Conservation (phyloP, 2,329 filamentous ascomycete genomes). For the Arthrobotrys megalospora region DNA sequence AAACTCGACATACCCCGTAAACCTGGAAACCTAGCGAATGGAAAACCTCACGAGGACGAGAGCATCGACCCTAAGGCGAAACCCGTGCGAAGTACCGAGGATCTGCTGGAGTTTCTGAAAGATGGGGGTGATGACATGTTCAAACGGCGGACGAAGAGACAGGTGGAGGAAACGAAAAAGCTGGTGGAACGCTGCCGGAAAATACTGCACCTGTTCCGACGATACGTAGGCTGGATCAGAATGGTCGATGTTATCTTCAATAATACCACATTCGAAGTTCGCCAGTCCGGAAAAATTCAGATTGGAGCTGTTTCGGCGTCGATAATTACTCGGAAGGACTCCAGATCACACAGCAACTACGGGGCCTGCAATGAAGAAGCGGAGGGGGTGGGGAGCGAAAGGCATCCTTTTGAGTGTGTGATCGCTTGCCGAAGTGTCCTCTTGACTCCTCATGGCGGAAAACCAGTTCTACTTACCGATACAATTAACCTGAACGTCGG, state of each 20-base stretch:
- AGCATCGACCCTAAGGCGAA: conserved; percentile 57
- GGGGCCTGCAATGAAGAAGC: conserved; percentile 78
- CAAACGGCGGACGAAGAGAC: conserved; percentile 61
- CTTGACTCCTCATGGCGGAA: conserved; percentile 84
- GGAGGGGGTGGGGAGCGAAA: conserved; percentile 64
- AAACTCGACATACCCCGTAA: conserved; percentile 30
- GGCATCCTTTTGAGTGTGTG: conserved; percentile 93
- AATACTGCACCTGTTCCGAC: conserved; percentile 79
- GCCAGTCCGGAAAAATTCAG: conserved; percentile 86
- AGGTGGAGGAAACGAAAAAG: conserved; percentile 63
- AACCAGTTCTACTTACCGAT: conserved; percentile 90
- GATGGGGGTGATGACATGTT: conserved; percentile 60
- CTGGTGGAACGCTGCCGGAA: conserved; percentile 52
- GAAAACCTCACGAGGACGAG: conserved; percentile 57
- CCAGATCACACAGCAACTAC: conserved; percentile 89
- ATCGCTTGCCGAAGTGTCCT: conserved; percentile 86
- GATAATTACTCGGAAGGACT: conserved; percentile 91
- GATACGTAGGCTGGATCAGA: conserved; percentile 88
- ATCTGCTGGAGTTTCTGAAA: conserved; percentile 60
- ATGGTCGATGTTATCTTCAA: conserved; percentile 90
- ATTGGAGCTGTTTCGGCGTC: conserved; percentile 86
- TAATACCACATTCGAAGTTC: conserved; percentile 81
- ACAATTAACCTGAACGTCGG: conserved; percentile 90
- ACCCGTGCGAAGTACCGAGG: conserved; percentile 61
- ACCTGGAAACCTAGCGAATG: conserved; percentile 62